Base-by-base conservation (phyloP, 768 basidiomycete species). In the Floccularia luteovirens region DNA sequence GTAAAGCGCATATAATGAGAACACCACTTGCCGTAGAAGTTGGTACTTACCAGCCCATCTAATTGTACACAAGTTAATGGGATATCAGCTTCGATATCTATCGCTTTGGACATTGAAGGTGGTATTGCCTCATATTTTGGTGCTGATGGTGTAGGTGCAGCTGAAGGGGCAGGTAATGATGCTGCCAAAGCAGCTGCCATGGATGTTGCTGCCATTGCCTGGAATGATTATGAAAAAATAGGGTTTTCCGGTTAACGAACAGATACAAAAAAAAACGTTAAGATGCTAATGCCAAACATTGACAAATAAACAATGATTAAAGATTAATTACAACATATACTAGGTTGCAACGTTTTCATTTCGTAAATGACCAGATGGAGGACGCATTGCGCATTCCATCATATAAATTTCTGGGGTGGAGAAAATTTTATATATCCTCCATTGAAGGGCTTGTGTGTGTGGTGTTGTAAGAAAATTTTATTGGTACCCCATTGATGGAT, bases 121-220 rank as follows among this genome's bases (percentile, higher is more conserved):
- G 93, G 93, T 45, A 96, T 89, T 31, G 82, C 82, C 61, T 92
- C 90, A 63, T 88, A 82, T 20, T 72, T 76, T 13, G 83, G 79
- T 7, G 76, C 74, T 43, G 71, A 71, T 12, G 83, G 78, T 11
- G 70, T 65, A 6, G 79, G 74, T 7, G 77, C 70, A 19, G 80
- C 61, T 35, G 75, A 64, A 8, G 81, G 77, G 47, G 77, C 71
- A 34, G 88, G 85, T 21, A 86, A 65, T 19, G 84, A 81, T 22
- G 92, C 91, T 52, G 91, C 90, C 20, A 94, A 72, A 33, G 90
- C 80, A 57, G 90, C 90, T 36, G 92, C 92, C 89, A 96, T 93
- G 31, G 92, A 92, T 23, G 77, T 74, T 47, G 81, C 77, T 36
- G 75, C 75, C 78, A 82, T 81, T 54, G 31, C 46, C 38, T 36